Percentiles rank a stretch among this genome's conserved stretches.
Evolutionary conservation across 768 basidiomycete genomes (phyloP).

Genomic region (Dacryopinax spathularia): DNA sequence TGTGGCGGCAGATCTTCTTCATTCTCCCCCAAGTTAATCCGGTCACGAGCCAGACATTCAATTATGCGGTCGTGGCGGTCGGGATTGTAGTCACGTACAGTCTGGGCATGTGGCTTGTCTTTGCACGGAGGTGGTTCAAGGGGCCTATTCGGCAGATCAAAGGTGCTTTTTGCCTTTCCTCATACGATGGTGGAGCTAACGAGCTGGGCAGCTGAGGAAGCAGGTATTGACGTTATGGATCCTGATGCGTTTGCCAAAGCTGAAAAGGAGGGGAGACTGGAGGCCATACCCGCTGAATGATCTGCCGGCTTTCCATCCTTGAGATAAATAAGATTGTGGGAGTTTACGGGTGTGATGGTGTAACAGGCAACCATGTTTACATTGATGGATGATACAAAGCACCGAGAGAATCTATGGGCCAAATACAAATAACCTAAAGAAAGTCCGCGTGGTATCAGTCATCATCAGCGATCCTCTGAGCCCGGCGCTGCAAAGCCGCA

Average conservation of each 20-base stretch:
- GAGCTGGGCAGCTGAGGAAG: slow-evolving; percentile 30
- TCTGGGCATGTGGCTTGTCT: slow-evolving; percentile 54
- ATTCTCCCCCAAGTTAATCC: slow-evolving; percentile 56
- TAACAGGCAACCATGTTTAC: not conserved
- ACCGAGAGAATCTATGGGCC: not conserved
- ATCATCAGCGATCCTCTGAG: slow-evolving; percentile 2
- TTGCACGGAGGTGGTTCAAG: slow-evolving; percentile 57
- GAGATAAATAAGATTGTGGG: too few relatives aligned
- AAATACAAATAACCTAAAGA: not conserved
- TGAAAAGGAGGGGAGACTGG: slow-evolving; percentile 11
- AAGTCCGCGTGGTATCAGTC: not conserved
- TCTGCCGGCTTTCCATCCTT: too few relatives aligned
- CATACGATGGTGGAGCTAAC: not conserved
- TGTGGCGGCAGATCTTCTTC: slow-evolving; percentile 38
- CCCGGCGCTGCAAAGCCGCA: slow-evolving; percentile 42
- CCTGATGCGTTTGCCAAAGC: slow-evolving; percentile 18
- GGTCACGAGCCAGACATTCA: slow-evolving; percentile 55
- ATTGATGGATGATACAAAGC: not conserved
- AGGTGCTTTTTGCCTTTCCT: slow-evolving; percentile 22
- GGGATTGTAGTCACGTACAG: slow-evolving; percentile 54
- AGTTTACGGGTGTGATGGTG: too few relatives aligned
- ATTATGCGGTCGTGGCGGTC: slow-evolving; percentile 63
- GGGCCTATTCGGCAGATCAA: slow-evolving; percentile 55
- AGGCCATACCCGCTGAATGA: too few relatives aligned
- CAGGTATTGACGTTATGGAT: slow-evolving; percentile 38